Evolutionary conservation across 805 yeast species (phyloP).

Genomic region (Debaryomyces prosopidis): DNA sequence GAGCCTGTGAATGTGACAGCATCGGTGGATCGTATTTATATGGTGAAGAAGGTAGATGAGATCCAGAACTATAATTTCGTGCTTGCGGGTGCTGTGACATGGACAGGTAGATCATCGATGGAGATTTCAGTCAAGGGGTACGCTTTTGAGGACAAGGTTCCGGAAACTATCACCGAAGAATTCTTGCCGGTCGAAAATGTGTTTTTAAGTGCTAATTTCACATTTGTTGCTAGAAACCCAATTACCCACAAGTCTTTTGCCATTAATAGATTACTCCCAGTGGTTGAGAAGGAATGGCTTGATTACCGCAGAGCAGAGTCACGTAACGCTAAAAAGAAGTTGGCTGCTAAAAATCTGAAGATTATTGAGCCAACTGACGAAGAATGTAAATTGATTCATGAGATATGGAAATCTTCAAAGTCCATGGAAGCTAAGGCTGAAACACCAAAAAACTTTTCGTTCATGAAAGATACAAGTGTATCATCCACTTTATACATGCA

Average conservation of each 20-base stretch:
- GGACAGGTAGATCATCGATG: slow-evolving; percentile 96
- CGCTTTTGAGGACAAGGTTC: slow-evolving; percentile 60
- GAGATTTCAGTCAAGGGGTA: slow-evolving; percentile 91
- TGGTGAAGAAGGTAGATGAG: slow-evolving; percentile 82
- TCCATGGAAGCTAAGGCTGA: slow-evolving; percentile 31
- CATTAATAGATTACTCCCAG: slow-evolving; percentile 76
- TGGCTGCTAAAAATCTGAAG: slow-evolving; percentile 65
- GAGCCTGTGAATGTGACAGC: slow-evolving; percentile 96
- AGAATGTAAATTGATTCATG: slow-evolving; percentile 75
- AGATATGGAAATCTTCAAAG: slow-evolving; percentile 58
- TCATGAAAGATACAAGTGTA: slow-evolving; percentile 72
- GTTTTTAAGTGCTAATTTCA: slow-evolving; percentile 86
- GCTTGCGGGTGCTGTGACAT: slow-evolving; percentile 86
- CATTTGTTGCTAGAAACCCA: slow-evolving; percentile 95
- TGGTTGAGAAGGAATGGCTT: slow-evolving; percentile 72
- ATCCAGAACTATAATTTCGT: slow-evolving; percentile 73
- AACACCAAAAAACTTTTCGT: slow-evolving; percentile 52
- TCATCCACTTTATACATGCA: slow-evolving; percentile 87
- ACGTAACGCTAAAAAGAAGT: slow-evolving; percentile 82
- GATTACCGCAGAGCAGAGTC: slow-evolving; percentile 88
- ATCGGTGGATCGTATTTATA: slow-evolving; percentile 85
- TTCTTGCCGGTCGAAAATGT: slow-evolving; percentile 65
- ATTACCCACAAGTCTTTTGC: slow-evolving; percentile 88
- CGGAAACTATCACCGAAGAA: slow-evolving; percentile 53
- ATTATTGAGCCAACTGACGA: slow-evolving; percentile 63